Evolutionary conservation across 345 rosid species (phyloP).

Genomic region (Erysimum cheiranthoides): DNA sequence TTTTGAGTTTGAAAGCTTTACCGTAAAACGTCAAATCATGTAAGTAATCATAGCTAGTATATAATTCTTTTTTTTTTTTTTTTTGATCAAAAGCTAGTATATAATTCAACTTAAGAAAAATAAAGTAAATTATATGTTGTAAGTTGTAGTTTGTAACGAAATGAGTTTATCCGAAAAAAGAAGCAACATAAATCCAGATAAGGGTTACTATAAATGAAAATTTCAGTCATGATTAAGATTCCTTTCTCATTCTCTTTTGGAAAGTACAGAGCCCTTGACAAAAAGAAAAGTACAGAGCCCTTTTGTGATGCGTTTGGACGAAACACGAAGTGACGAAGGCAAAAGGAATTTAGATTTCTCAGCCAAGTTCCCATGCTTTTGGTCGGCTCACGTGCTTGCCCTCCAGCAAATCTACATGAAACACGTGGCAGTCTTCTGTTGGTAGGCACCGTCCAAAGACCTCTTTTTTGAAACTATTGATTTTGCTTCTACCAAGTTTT

Average conservation of each 20-base stretch:
- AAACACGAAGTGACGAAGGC: conserved; percentile 42
- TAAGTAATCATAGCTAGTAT: background rate
- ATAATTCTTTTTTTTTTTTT: no score
- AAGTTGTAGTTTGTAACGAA: conserved; percentile 1
- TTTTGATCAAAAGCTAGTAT: no score
- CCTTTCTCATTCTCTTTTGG: conserved; percentile 40
- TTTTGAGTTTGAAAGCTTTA: background rate
- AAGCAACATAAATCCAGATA: conserved; percentile 10
- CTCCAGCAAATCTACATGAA: background rate
- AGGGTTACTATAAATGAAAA: conserved; percentile 22
- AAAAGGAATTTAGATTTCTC: conserved; percentile 47
- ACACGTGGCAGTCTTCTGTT: conserved; percentile 32
- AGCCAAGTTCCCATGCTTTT: conserved; percentile 43
- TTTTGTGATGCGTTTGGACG: conserved; percentile 39
- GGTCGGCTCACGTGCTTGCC: conserved; percentile 45
- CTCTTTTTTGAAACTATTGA: conserved; percentile 20
- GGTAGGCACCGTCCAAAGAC: conserved; percentile 46
- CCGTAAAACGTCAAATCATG: background rate
- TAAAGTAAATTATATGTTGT: background rate
- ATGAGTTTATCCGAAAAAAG: background rate
- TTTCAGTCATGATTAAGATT: conserved; percentile 16
- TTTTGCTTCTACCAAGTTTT: conserved; percentile 31
- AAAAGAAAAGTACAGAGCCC: background rate
- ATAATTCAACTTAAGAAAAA: background rate
- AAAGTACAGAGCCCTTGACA: conserved; percentile 23